Conservation (phyloP, 2,329 filamentous ascomycete species). For the Fusarium oxysporum region DNA sequence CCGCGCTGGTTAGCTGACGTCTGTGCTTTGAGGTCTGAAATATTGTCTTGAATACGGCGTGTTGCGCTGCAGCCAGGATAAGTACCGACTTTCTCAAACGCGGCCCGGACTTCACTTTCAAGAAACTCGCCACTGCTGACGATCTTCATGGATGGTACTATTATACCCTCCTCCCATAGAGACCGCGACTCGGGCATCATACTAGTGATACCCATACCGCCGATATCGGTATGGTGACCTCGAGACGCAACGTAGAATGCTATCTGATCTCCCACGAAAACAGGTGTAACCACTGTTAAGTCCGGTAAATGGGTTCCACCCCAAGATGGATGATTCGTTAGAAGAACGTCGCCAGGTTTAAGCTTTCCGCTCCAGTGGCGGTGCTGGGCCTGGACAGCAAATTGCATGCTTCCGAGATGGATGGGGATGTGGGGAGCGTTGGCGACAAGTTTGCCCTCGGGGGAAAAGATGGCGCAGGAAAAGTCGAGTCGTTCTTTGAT, state of each 20-base stretch:
- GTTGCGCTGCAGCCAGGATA: slow-evolving; percentile 53
- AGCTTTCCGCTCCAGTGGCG: slow-evolving; percentile 49
- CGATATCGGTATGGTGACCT: slow-evolving; percentile 53
- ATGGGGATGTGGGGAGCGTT: slow-evolving; percentile 52
- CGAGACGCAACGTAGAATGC: slow-evolving; percentile 54
- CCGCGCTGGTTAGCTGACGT: slow-evolving; percentile 58
- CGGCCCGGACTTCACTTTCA: slow-evolving; percentile 48
- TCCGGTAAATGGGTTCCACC: slow-evolving; percentile 57
- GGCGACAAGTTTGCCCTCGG: slow-evolving; percentile 55
- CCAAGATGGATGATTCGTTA: slow-evolving; percentile 54
- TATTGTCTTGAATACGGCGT: slow-evolving; percentile 54
- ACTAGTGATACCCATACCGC: slow-evolving; percentile 5
- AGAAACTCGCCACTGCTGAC: slow-evolving; percentile 52
- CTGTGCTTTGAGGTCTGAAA: slow-evolving; percentile 58
- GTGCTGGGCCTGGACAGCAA: slow-evolving; percentile 54
- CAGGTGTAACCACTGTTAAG: slow-evolving; percentile 56
- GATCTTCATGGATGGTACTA: slow-evolving; percentile 53
- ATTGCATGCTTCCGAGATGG: slow-evolving; percentile 57
- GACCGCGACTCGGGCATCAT: slow-evolving; percentile 13
- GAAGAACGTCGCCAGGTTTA: slow-evolving; percentile 53
- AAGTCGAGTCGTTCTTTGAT: slow-evolving; percentile 59
- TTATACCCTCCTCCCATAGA: slow-evolving; percentile 57
- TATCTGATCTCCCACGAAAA: slow-evolving; percentile 50
- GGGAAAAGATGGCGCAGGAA: slow-evolving; percentile 57
- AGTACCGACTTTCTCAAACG: slow-evolving; percentile 49